Percentiles rank a stretch among this genome's conserved stretches.
Evolutionary conservation across 1,139 yeast genomes (phyloP).

Genomic region (Ogataea hybrid): DNA sequence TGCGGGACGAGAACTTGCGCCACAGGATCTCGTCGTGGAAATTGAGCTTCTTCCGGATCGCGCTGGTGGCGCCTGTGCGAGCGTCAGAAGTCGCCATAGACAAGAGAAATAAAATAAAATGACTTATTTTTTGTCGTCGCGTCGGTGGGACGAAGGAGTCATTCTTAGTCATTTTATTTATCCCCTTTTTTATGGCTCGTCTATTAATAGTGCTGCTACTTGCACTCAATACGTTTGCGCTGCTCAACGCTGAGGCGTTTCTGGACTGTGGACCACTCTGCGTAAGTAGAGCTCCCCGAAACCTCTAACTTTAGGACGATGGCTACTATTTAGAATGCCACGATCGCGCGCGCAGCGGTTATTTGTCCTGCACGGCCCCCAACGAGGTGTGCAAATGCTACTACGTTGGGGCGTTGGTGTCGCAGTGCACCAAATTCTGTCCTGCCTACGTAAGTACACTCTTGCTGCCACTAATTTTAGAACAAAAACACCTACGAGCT

Average conservation of each 20-base stretch:
- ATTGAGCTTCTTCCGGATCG: constrained; percentile 68
- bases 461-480: constrained; percentile 4
- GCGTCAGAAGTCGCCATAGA: constrained; percentile 9
- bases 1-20: constrained; percentile 85
- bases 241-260: constrained; percentile 17
- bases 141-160: constrained; percentile 3
- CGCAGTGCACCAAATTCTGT: constrained; percentile 24
- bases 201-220: neutral
- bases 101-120: constrained; percentile 1
- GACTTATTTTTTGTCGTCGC: constrained; percentile 3
- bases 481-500: constrained; percentile 22
- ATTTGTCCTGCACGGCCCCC: constrained; percentile 15
- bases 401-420: constrained; percentile 21
- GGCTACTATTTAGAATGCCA: constrained; percentile 23
- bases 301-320: constrained; percentile 20
- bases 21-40: constrained; percentile 81
- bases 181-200: constrained; percentile 5
- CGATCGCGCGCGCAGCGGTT: constrained; percentile 17
- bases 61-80: constrained; percentile 66
- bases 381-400: constrained; percentile 27
- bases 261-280: constrained; percentile 23
- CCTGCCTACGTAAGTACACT: constrained; percentile 19
- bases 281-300: constrained; percentile 9
- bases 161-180: neutral
- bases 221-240: neutral